A percentile compares a stretch with the other conserved stretches of the same genome.
phyloP scores from a whole-genome alignment of 345 rosid genomes.

The Eutrema japonicum region DNA sequence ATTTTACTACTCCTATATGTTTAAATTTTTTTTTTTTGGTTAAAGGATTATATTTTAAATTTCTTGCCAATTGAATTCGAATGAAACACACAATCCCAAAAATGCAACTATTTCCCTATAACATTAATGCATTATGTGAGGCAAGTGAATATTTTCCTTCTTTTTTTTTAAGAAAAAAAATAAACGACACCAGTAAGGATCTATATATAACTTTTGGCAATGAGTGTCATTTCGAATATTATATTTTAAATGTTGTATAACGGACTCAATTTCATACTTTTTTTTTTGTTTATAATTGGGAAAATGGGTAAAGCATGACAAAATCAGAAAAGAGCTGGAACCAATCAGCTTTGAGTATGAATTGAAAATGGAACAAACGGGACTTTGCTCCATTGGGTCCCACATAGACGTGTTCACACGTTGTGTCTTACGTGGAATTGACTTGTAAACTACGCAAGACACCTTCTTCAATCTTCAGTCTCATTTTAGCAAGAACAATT shows the following conservation, averaged over 20 bases:
- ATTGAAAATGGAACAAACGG: background rate
- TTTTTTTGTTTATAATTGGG: background rate
- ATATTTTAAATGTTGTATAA: background rate
- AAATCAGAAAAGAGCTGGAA: slow-evolving; percentile 1
- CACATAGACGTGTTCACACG: slow-evolving; percentile 54
- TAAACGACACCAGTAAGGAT: background rate
- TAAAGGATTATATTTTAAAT: background rate
- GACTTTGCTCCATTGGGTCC: slow-evolving; percentile 9
- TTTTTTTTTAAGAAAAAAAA: background rate
- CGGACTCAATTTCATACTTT: background rate
- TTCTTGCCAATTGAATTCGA: background rate
- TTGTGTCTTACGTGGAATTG: slow-evolving; percentile 58
- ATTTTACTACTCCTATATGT: background rate
- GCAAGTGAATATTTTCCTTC: background rate
- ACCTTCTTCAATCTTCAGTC: slow-evolving; percentile 19
- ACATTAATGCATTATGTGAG: background rate
- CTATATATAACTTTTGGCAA: background rate
- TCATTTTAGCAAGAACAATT: slow-evolving; percentile 9
- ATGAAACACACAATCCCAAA: background rate
- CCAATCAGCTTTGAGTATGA: slow-evolving; percentile 29
- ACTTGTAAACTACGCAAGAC: slow-evolving; percentile 48
- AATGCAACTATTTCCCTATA: background rate
- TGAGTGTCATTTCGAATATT: background rate
- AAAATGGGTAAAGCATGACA: slow-evolving; percentile 1
- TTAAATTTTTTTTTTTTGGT: too few relatives aligned